A percentile compares a stretch with the other conserved stretches of the same genome.
Conservation (phyloP, 768 basidiomycete genomes). For the Lentinula sp. region DNA sequence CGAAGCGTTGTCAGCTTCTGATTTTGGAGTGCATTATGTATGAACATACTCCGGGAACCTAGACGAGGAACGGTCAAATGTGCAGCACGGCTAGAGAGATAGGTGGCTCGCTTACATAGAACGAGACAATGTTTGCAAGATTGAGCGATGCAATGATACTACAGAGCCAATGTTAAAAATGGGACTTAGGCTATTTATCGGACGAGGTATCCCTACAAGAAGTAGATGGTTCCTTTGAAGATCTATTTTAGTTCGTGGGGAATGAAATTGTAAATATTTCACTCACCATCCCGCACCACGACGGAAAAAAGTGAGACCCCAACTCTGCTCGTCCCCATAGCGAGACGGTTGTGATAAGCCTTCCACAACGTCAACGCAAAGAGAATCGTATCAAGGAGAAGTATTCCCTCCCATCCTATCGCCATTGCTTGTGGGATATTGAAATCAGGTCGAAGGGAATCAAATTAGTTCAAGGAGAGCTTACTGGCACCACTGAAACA, state of each 20-base stretch:
- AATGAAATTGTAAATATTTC: background rate
- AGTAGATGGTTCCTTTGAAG: background rate
- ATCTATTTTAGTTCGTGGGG: no score
- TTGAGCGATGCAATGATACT: background rate
- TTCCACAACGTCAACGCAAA: background rate
- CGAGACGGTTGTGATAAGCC: background rate
- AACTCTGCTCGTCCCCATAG: background rate
- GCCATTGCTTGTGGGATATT: background rate
- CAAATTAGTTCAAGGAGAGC: background rate
- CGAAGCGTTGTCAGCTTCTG: background rate
- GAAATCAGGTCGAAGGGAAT: background rate
- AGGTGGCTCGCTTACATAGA: background rate
- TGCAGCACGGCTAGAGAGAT: no score
- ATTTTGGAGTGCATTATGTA: background rate
- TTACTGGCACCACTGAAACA: background rate
- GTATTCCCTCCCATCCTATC: background rate
- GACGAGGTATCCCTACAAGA: background rate
- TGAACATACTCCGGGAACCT: background rate
- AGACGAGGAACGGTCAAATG: background rate
- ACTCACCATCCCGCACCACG: background rate
- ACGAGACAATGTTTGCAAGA: background rate
- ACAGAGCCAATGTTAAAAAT: background rate
- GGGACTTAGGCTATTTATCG: background rate
- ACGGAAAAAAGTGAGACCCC: background rate
- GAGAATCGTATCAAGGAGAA: background rate